phyloP scores from a whole-genome alignment of 306 rosid species.

The Fragaria vesca region DNA sequence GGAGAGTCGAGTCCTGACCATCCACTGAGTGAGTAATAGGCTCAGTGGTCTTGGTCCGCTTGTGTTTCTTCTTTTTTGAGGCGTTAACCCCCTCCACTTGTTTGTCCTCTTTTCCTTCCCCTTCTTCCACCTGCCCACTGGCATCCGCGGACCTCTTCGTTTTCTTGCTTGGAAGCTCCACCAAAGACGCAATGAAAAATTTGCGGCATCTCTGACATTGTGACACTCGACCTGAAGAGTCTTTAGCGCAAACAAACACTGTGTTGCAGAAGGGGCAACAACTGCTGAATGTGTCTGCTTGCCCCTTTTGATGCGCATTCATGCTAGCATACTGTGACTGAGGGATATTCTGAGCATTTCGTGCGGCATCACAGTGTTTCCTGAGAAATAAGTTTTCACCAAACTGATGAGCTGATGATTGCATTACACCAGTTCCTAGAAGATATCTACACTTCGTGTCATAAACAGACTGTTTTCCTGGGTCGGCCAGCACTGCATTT shows the following conservation, averaged over 20 bases:
- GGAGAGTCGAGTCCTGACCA: no score
- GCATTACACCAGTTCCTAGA: slow-evolving; percentile 28
- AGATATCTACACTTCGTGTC: slow-evolving; percentile 38
- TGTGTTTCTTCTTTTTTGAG: no score
- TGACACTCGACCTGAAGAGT: slow-evolving; percentile 30
- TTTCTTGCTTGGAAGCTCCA: slow-evolving; percentile 24
- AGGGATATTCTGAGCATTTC: slow-evolving; percentile 33
- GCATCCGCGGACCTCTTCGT: no score
- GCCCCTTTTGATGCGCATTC: slow-evolving; percentile 33
- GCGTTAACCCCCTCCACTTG: no score
- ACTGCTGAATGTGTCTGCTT: slow-evolving; percentile 55
- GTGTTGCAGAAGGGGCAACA: slow-evolving; percentile 51
- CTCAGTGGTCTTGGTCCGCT: no score
- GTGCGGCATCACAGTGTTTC: slow-evolving; percentile 27
- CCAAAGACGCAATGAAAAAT: slow-evolving; percentile 44
- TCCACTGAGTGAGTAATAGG: no score
- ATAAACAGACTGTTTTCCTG: slow-evolving; percentile 41
- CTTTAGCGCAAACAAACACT: slow-evolving; percentile 45
- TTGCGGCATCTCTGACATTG: slow-evolving; percentile 57
- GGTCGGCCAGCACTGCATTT: slow-evolving; percentile 64
- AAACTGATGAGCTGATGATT: slow-evolving; percentile 34
- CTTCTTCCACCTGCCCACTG: no score
- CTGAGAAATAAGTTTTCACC: slow-evolving; percentile 25
- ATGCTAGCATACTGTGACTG: slow-evolving; percentile 30
- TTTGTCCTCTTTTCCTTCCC: no score